A percentile compares a stretch with the other conserved stretches of the same genome.
Evolutionary conservation across 2,329 filamentous ascomycete genomes (phyloP).

Genomic region (Ophiostoma sp.): DNA sequence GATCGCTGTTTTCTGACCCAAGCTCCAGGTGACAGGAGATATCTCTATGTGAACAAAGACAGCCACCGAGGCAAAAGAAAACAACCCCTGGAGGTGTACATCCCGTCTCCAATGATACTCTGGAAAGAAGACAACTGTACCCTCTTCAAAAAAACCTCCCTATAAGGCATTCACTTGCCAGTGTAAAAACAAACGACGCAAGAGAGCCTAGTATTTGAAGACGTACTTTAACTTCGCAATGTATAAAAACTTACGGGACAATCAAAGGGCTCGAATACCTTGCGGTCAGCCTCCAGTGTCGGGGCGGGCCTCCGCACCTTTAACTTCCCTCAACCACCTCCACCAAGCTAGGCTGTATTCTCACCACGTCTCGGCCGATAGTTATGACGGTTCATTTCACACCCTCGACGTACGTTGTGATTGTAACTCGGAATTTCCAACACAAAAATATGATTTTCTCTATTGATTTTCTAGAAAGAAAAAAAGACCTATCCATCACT

Average conservation of each 20-base stretch:
- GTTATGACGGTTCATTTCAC: not conserved
- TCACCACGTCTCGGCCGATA: not conserved
- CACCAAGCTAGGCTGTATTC: too few species aligned
- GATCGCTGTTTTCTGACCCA: too few species aligned
- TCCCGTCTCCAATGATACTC: not conserved
- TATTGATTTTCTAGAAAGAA: constrained; percentile 1
- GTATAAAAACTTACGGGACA: too few species aligned
- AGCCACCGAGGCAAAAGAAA: not conserved
- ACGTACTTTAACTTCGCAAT: too few species aligned
- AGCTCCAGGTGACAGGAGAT: too few species aligned
- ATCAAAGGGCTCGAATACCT: too few species aligned
- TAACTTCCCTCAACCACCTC: not conserved
- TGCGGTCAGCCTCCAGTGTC: too few species aligned
- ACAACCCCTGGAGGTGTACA: too few species aligned
- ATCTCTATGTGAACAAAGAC: not conserved
- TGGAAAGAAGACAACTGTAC: not conserved
- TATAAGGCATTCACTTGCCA: not conserved
- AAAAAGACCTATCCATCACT: not conserved
- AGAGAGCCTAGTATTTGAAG: too few species aligned
- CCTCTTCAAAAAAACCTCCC: not conserved
- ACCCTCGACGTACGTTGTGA: not conserved
- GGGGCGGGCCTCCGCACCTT: not conserved
- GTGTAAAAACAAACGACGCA: not conserved
- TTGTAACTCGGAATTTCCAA: not conserved
- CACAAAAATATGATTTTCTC: not conserved